Percentiles rank a stretch among this genome's conserved stretches.
These are phyloP conservation scores for Wickerhamiella infanticola DNA, from an alignment of 1,139 yeast species.

Conservation along the genomic window DNA sequence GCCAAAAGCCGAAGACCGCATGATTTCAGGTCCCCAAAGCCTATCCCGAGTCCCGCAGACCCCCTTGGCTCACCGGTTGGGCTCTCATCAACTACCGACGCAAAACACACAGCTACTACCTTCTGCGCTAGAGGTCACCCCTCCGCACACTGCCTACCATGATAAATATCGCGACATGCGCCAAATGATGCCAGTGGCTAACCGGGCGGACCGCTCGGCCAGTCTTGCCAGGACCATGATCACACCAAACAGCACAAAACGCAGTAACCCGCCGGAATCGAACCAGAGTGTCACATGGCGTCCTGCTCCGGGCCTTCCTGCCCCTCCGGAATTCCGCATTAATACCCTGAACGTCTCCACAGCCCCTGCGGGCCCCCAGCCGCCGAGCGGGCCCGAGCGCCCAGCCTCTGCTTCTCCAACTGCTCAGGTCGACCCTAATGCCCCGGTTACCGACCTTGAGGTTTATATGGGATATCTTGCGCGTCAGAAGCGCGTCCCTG, in stretches of 20 bases:
- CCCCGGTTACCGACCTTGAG: slow-evolving; percentile 15
- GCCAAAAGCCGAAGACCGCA: neutral
- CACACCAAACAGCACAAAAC: neutral
- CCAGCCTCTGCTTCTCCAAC: neutral
- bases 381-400: neutral
- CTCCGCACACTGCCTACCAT: slow-evolving; percentile 12
- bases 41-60: neutral
- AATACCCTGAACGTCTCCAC: neutral
- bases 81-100: neutral
- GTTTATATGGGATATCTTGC: slow-evolving; percentile 23
- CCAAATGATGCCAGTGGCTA: neutral
- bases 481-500: slow-evolving; percentile 23
- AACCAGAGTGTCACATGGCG: neutral
- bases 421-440: neutral
- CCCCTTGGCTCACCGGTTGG: neutral
- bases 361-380: neutral
- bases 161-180: slow-evolving; percentile 3
- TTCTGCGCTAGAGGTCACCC: slow-evolving; percentile 17
- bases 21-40: neutral
- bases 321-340: neutral
- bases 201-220: neutral
- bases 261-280: slow-evolving; percentile 2
- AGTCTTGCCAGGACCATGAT: neutral
- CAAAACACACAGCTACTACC: slow-evolving; percentile 12
- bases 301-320: neutral